These are phyloP conservation scores for Cryptococcus sp. DNA, from an alignment of 1,284 basidiomycete species.

Conservation along the genomic window DNA sequence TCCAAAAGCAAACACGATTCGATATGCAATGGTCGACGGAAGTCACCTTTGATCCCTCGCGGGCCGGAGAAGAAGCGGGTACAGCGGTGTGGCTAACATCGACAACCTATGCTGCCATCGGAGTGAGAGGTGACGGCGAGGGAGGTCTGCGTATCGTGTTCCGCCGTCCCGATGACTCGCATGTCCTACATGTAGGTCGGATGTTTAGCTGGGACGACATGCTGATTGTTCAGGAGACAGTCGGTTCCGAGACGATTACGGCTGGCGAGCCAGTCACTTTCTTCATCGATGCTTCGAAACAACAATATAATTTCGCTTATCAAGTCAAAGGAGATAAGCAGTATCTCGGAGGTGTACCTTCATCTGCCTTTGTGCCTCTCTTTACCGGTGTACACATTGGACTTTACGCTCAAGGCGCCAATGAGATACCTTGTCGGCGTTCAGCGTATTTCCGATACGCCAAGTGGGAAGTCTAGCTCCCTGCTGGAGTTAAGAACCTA, in stretches of 20 bases:
- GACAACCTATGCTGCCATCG: conserved; percentile 1
- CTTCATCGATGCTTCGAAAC: conserved; percentile 1
- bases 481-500: too few relatives aligned
- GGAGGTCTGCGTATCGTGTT: conserved; percentile 7
- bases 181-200: too few relatives aligned
- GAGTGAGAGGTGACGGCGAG: not conserved
- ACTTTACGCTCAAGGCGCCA: conserved; percentile 19
- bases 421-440: conserved; percentile 8
- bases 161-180: conserved; percentile 1
- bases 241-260: not conserved
- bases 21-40: conserved; percentile 8
- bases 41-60: conserved; percentile 4
- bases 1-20: conserved; percentile 14
- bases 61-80: conserved; percentile 5
- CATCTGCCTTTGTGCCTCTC: conserved; percentile 6
- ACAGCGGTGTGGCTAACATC: conserved; percentile 1
- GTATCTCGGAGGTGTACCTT: not conserved
- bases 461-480: conserved; percentile 1
- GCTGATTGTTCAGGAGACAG: conserved; percentile 3
- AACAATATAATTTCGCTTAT: conserved; percentile 5
- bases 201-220: not conserved
- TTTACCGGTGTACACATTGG: conserved; percentile 26
- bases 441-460: conserved; percentile 17
- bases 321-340: conserved; percentile 3
- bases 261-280: conserved; percentile 4